These are phyloP conservation scores for Nicotiana otophora DNA, from an alignment of 257 asterid species.

Conservation along the genomic window DNA sequence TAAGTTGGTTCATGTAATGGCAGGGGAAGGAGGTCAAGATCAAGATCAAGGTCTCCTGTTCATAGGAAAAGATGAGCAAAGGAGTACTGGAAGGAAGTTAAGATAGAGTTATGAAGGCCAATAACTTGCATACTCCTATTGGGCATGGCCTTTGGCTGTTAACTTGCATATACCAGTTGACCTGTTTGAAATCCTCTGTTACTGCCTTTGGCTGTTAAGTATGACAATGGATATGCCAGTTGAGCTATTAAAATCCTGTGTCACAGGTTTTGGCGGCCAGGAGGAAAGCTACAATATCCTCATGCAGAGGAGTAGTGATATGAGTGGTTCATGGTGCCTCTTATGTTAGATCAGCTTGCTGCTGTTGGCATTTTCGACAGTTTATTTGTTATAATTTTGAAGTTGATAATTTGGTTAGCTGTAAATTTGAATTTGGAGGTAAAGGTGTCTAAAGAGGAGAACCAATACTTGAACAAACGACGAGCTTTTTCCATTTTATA, in stretches of 20 bases:
- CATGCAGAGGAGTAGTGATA: neutral
- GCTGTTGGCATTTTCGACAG: neutral
- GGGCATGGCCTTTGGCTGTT: neutral
- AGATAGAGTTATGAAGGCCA: neutral
- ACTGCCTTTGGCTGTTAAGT: neutral
- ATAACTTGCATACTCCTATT: neutral
- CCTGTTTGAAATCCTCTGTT: slow-evolving; percentile 7
- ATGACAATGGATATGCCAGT: neutral
- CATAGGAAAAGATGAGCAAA: slow-evolving; percentile 44
- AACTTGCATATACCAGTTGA: neutral
- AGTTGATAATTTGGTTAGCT: slow-evolving; percentile 11
- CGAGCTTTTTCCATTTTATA: neutral
- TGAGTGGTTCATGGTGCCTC: neutral
- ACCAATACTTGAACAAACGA: neutral
- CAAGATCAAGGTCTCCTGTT: slow-evolving; percentile 76
- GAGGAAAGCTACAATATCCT: neutral
- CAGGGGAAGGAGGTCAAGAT: slow-evolving; percentile 66
- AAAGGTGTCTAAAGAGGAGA: neutral
- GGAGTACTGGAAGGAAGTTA: neutral
- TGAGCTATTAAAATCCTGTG: neutral
- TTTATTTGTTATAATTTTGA: neutral
- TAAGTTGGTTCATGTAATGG: slow-evolving; percentile 27
- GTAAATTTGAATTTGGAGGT: slow-evolving; percentile 10
- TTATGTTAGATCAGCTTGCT: neutral
- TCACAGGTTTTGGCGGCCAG: neutral